Evolutionary conservation across 345 rosid species (phyloP).

Genomic region (Pseudoturritis turrita): DNA sequence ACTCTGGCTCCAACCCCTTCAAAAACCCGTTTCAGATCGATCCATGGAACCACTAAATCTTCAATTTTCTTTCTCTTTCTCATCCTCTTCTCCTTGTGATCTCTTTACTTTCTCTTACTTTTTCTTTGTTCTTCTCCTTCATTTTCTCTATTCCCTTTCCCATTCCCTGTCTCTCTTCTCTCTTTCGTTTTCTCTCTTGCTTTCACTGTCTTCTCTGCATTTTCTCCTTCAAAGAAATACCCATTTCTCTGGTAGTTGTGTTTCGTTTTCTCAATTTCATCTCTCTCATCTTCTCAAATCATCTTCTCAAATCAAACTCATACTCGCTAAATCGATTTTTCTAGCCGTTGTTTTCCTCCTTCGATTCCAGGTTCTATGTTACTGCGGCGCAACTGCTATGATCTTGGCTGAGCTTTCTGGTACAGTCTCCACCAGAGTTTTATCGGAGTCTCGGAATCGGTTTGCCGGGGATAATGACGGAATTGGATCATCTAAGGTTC

Average conservation of each 20-base stretch:
- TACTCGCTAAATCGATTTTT: constrained; percentile 50
- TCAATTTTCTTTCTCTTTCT: constrained; percentile 29
- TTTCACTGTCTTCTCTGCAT: constrained; percentile 38
- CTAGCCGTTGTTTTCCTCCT: constrained; percentile 66
- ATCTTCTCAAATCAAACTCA: constrained; percentile 49
- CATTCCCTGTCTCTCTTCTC: constrained; percentile 53
- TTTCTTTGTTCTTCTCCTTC: constrained; percentile 50
- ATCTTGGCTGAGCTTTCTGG: constrained; percentile 89
- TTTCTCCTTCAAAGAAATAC: constrained; percentile 28
- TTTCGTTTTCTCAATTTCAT: constrained; percentile 35
- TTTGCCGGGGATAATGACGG: constrained; percentile 9
- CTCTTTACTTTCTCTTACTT: constrained; percentile 35
- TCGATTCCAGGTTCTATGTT: constrained; percentile 81
- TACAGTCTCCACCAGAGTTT: constrained; percentile 56
- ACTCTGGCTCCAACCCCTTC: constrained; percentile 79
- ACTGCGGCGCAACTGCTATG: constrained; percentile 92
- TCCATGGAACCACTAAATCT: constrained; percentile 24
- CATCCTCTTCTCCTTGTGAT: constrained; percentile 30
- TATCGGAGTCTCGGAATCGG: constrained; percentile 31
- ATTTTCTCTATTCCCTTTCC: constrained; percentile 57
- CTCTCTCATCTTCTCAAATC: constrained; percentile 48
- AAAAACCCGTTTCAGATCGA: constrained; percentile 44
- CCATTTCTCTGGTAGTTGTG: constrained; percentile 31
- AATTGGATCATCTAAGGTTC: constrained; percentile 36
- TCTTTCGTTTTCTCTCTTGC: constrained; percentile 42